Base-by-base conservation (phyloP, 768 basidiomycete genomes). In the Ramaria sp. region DNA sequence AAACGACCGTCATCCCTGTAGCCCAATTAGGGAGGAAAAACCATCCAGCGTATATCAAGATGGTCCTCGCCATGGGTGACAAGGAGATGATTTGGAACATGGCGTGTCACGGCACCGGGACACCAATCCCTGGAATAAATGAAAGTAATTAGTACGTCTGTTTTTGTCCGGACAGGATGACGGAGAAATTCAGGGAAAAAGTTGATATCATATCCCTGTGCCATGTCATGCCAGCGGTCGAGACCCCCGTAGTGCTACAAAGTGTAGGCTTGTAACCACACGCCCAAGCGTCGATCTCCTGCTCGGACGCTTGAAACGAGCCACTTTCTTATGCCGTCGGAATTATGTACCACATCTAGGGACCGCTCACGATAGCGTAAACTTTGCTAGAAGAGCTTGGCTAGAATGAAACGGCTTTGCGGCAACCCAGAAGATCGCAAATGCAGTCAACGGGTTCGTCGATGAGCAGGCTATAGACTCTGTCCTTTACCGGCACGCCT, bases 401-500 rank as follows among this genome's bases (percentile, higher is more conserved):
- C 59, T 38, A 41, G 19, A 17, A 30, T 22, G 15, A 39, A 33
- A 33, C 43, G 58, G 56, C 27, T 45, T 27, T 41, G 58, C 31
- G 42, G 43, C 33, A 55, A 22, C 53, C 52, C 46, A 54, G 58
- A 42, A 53, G 33, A 46, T 12, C 12, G 33, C 50, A 53, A 11
- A 4, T 17, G 51, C 17, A 20, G 30, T 52, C 13, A 52, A 37
- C 51, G 37, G 51, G 51, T 52, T 37, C 19, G 37, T 3, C 37
- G 15, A 27, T 33, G 42, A 43, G 24, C 3, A 38, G 15, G 37
- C 51, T 60, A n/a, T 60, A 15, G 37, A 41, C 56, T 42, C 47
- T 43, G 47, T 60, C 59, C 59, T 60, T 60, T 60, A 60, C 59
- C 58, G 45, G 46, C 57, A 41, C 47, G 58, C 34, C 19, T 38